Evolutionary conservation across 352 stramenopile species (phyloP).

Genomic region (Peronospora farinosa): DNA sequence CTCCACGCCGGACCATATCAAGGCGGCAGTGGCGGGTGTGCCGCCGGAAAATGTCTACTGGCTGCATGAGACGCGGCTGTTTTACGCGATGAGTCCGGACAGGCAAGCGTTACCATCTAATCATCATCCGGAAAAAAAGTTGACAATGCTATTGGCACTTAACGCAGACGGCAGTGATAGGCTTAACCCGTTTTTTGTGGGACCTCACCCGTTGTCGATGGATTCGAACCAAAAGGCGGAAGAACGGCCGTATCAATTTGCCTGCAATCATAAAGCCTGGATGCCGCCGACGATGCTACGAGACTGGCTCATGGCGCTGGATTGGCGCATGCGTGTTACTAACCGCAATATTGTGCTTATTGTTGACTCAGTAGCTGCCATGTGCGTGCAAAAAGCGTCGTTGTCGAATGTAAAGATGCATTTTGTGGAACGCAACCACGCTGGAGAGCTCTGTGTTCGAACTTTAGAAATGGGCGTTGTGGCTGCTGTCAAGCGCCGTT

Average conservation of each 20-base stretch:
- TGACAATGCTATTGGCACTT: slow-evolving; percentile 58
- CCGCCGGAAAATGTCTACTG: slow-evolving; percentile 59
- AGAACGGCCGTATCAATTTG: slow-evolving; percentile 46
- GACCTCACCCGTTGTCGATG: slow-evolving; percentile 27
- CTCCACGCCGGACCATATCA: slow-evolving; percentile 37
- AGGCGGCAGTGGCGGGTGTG: slow-evolving; percentile 39
- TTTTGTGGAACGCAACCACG: slow-evolving; percentile 34
- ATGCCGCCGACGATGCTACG: slow-evolving; percentile 68
- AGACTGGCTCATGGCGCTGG: slow-evolving; percentile 68
- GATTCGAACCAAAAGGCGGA: slow-evolving; percentile 6
- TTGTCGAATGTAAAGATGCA: slow-evolving; percentile 64
- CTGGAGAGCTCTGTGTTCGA: slow-evolving; percentile 36
- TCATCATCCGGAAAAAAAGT: slow-evolving; percentile 33
- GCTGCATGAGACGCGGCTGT: slow-evolving; percentile 66
- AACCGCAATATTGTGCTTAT: slow-evolving; percentile 67
- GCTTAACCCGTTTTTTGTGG: slow-evolving; percentile 64
- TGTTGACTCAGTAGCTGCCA: slow-evolving; percentile 48
- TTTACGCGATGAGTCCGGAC: slow-evolving; percentile 41
- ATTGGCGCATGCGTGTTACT: slow-evolving; percentile 72
- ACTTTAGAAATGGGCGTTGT: slow-evolving; percentile 40
- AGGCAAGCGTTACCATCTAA: slow-evolving; percentile 17
- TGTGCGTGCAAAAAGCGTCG: slow-evolving; percentile 49
- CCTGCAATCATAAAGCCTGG: slow-evolving; percentile 66
- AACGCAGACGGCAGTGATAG: slow-evolving; percentile 68
- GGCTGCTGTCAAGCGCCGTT: slow-evolving; percentile 48